phyloP scores from a whole-genome alignment of 305 asterid species.

The Fraxinus sp. region DNA sequence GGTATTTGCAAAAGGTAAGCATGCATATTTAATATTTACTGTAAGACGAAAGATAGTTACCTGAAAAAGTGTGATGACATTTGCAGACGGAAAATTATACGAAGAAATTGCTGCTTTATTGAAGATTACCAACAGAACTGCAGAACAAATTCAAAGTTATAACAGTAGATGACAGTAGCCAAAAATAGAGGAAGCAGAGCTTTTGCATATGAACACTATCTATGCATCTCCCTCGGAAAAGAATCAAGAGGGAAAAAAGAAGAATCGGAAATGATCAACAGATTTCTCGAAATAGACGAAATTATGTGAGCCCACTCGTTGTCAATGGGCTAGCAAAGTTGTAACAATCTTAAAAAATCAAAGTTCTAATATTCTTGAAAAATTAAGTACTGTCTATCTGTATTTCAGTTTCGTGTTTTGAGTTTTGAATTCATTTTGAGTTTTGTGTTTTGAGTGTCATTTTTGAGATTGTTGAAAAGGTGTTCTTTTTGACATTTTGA shows the following conservation, averaged over 20 bases:
- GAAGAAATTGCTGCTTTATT: constrained; percentile 31
- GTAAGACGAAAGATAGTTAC: constrained; percentile 2
- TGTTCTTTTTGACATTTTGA: too few relatives aligned
- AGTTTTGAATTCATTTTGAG: too few relatives aligned
- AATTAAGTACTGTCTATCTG: too few relatives aligned
- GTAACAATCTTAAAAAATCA: too few relatives aligned
- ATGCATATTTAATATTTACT: not conserved
- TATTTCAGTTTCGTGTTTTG: too few relatives aligned
- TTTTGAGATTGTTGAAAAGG: too few relatives aligned
- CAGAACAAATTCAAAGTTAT: not conserved
- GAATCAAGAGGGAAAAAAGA: not conserved
- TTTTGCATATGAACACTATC: not conserved
- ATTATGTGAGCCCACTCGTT: not conserved
- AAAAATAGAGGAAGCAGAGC: not conserved
- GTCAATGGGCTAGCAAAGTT: not conserved
- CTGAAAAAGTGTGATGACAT: constrained; percentile 30
- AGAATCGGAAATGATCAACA: not conserved
- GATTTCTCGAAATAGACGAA: not conserved
- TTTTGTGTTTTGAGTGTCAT: too few relatives aligned
- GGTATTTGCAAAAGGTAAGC: not conserved
- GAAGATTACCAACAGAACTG: constrained; percentile 30
- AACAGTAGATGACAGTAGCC: not conserved
- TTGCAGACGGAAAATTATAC: constrained; percentile 26
- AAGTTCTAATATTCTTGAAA: too few relatives aligned
- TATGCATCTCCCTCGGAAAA: not conserved